Conservation (phyloP, 768 basidiomycete genomes). For the Vararia minispora region DNA sequence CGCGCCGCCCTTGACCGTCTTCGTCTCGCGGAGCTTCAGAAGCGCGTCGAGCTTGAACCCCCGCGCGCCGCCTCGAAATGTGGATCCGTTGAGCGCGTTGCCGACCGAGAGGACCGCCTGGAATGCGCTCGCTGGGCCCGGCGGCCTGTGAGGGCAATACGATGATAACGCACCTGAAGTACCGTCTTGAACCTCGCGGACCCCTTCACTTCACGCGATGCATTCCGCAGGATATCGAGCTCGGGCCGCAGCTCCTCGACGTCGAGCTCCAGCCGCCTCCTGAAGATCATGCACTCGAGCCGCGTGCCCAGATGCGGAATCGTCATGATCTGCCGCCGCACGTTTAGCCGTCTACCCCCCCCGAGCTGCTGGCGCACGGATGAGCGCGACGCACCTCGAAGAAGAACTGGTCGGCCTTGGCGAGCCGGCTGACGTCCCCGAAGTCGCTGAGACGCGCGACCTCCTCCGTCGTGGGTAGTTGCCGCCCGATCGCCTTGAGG, state of each 20-base stretch:
- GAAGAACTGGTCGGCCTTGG: conserved; percentile 81
- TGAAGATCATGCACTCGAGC: conserved; percentile 74
- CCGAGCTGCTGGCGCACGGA: no score
- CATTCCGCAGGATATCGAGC: conserved; percentile 58
- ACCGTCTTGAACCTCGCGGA: conserved; percentile 59
- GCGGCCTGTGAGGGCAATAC: conserved; percentile 1
- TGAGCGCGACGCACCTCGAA: conserved; percentile 37
- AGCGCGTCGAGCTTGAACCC: conserved; percentile 82
- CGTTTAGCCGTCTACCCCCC: no score
- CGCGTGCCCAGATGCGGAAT: conserved; percentile 69
- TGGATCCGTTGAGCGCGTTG: conserved; percentile 72
- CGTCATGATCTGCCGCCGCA: conserved; percentile 50
- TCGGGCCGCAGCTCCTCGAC: conserved; percentile 80
- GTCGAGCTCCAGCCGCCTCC: conserved; percentile 71
- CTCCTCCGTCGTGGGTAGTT: conserved; percentile 78
- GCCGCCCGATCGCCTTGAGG: conserved; percentile 61
- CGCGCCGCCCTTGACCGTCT: conserved; percentile 51
- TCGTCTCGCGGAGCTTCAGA: conserved; percentile 77
- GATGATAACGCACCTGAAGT: conserved; percentile 39
- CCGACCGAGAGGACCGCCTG: conserved; percentile 70
- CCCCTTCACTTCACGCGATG: conserved; percentile 54
- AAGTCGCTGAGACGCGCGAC: conserved; percentile 59
- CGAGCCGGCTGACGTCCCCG: conserved; percentile 59
- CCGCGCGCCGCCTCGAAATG: conserved; percentile 71
- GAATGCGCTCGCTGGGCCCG: no score